A percentile compares a stretch with the other conserved stretches of the same genome.
phyloP scores from a whole-genome alignment of 305 asterid genomes.

The Fraxinus sp. region DNA sequence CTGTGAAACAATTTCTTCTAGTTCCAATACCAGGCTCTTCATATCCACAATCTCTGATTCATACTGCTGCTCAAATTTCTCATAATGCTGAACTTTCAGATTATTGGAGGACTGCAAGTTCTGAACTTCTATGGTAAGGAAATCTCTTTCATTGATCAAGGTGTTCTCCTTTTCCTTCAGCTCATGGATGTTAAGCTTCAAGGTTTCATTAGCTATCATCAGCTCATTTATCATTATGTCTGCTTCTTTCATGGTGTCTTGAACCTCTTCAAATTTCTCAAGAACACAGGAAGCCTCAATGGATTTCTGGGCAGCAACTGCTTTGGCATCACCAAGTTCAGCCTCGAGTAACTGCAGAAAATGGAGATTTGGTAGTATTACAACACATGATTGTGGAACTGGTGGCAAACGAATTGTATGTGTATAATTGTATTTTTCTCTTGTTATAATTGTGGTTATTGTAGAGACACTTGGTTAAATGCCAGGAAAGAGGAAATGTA shows the following conservation, averaged over 20 bases:
- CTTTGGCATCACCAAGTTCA: constrained; percentile 78
- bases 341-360: constrained; percentile 67
- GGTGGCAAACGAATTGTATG: neutral
- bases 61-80: constrained; percentile 48
- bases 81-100: constrained; percentile 50
- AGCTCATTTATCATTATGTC: constrained; percentile 87
- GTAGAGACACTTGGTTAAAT: neutral
- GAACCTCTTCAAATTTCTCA: constrained; percentile 89
- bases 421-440: neutral
- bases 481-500: constrained; percentile 3
- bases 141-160: constrained; percentile 42
- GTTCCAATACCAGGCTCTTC: constrained; percentile 52
- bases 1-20: constrained; percentile 62
- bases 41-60: constrained; percentile 50
- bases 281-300: constrained; percentile 84
- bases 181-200: constrained; percentile 63
- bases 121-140: constrained; percentile 51
- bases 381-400: constrained; percentile 5
- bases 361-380: constrained; percentile 3
- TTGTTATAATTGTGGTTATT: neutral
- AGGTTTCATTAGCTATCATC: constrained; percentile 81
- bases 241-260: constrained; percentile 86
- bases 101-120: constrained; percentile 51
- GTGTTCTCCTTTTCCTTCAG: constrained; percentile 51
- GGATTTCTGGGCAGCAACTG: constrained; percentile 71